These are phyloP conservation scores for Dipteronia sinensis DNA, from an alignment of 345 rosid genomes.

Conservation along the genomic window DNA sequence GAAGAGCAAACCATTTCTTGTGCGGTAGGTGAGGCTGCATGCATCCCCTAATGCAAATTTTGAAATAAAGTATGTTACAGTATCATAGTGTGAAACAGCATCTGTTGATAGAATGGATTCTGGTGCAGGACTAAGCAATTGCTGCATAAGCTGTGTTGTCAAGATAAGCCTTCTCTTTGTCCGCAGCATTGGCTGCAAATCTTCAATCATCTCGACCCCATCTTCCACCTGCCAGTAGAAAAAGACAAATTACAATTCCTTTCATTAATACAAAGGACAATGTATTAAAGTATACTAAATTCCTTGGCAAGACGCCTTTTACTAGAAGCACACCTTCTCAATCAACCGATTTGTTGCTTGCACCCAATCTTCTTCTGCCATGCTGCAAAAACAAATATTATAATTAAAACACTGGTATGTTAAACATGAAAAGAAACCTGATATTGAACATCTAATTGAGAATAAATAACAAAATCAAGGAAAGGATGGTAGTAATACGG, in stretches of 20 bases:
- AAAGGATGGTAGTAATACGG: background rate
- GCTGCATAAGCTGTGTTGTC: conserved; percentile 72
- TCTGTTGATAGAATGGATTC: conserved; percentile 47
- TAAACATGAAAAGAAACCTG: conserved; percentile 2
- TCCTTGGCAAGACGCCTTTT: background rate
- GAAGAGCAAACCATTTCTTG: conserved; percentile 23
- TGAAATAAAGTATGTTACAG: conserved; percentile 43
- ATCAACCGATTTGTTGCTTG: conserved; percentile 49
- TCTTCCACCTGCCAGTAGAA: conserved; percentile 43
- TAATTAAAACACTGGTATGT: background rate
- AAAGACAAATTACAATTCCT: conserved; percentile 18
- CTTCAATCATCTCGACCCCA: conserved; percentile 42
- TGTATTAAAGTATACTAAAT: background rate
- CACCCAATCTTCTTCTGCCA: conserved; percentile 65
- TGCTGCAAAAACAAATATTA: conserved; percentile 42
- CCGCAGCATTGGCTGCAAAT: conserved; percentile 38
- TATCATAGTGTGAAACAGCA: conserved; percentile 42
- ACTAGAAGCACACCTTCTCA: conserved; percentile 59
- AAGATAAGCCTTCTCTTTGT: conserved; percentile 67
- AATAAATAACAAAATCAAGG: conserved; percentile 5
- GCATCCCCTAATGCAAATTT: conserved; percentile 66
- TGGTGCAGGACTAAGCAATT: conserved; percentile 54
- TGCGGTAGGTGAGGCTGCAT: conserved; percentile 35
- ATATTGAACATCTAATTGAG: background rate
- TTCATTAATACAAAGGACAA: background rate